Percentiles rank a stretch among this genome's conserved stretches.
Conservation (phyloP, 306 rosid genomes). For the Gleditsia sinensis region DNA sequence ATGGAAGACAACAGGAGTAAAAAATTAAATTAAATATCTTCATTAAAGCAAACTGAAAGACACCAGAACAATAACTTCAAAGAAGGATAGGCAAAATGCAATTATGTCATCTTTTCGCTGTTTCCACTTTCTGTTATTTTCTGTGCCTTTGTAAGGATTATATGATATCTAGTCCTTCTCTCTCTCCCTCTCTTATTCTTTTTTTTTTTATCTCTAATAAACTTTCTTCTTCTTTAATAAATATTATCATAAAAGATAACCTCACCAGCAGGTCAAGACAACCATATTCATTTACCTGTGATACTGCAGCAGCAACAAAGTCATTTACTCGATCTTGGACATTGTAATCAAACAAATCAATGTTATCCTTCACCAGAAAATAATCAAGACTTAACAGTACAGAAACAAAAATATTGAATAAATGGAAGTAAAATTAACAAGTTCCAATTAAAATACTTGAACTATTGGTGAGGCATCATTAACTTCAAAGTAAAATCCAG, state of each 20-base stretch:
- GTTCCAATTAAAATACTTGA: slow-evolving; percentile 55
- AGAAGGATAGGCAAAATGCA: slow-evolving; percentile 13
- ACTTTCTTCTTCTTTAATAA: background rate
- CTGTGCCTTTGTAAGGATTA: background rate
- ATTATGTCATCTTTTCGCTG: background rate
- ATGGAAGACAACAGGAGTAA: background rate
- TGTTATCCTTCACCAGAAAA: slow-evolving; percentile 60
- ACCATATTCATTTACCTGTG: slow-evolving; percentile 61
- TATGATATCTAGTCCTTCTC: background rate
- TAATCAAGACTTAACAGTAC: slow-evolving; percentile 35
- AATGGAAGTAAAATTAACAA: slow-evolving; percentile 27
- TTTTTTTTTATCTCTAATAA: background rate
- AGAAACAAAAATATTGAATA: slow-evolving; percentile 23
- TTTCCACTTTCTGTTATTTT: background rate
- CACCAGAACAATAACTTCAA: slow-evolving; percentile 7
- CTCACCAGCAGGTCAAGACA: slow-evolving; percentile 25
- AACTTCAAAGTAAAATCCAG: slow-evolving; percentile 72
- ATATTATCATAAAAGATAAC: slow-evolving; percentile 16
- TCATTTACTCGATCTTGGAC: slow-evolving; percentile 74
- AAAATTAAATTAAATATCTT: background rate
- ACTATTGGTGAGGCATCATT: slow-evolving; percentile 59
- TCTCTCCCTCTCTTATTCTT: background rate
- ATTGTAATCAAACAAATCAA: slow-evolving; percentile 72
- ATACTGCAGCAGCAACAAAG: slow-evolving; percentile 76
- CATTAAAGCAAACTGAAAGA: slow-evolving; percentile 8